Evolutionary conservation across 1,284 basidiomycete species (phyloP), one percentile per base, ranked within the genome.

Genomic region (Ustilago shanxiensis): DNA sequence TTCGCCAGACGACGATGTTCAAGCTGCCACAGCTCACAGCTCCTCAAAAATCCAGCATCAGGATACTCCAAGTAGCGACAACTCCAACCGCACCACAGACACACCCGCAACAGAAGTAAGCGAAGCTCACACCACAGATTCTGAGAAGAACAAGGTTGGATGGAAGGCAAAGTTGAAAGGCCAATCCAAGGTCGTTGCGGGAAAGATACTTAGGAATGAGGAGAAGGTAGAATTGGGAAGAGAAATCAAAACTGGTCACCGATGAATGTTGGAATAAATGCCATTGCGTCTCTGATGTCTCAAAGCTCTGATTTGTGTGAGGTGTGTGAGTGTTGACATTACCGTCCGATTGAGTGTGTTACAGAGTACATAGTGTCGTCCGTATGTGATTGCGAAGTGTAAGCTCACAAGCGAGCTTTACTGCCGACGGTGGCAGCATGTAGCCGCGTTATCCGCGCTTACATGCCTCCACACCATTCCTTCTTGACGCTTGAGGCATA

Each of bases 161-260:
- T 41, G 73, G 52, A 76, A 70, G 33, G 47, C 71, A 52, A 69
- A 63, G 53, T 18, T 77, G 16, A 77, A 74, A 31, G 74, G 77
- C 14, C 64, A 73, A 44, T 67, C 72, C 2, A 79, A 72, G 53
- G 52, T 79, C 14, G n/a, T 72, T 16, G 51, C 65, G 1, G 77
- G 77, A 1, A 66, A 69, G 26, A 53, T 79, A 7, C 62, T 49
- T 7, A 54, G 66, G 28, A 65, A 78, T 16, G 60, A 68, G 4
- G 72, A 74, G 1, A 70, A 66, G 41, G 64, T 78, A 1, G 52
- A 63, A 10, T 20, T 33, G 39, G 75, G 75, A 5, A 66, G 31
- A 41, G 35, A 35, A 14, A 26, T 74, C 29, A 78, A 78, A 28
- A 39, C 68, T 57, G 75, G 72, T 6, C 45, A 16, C 4, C 41